A percentile compares a stretch with the other conserved stretches of the same genome.
phyloP scores from a whole-genome alignment of 2,329 filamentous ascomycete genomes.

The Rhexocercosporidium sp. region DNA sequence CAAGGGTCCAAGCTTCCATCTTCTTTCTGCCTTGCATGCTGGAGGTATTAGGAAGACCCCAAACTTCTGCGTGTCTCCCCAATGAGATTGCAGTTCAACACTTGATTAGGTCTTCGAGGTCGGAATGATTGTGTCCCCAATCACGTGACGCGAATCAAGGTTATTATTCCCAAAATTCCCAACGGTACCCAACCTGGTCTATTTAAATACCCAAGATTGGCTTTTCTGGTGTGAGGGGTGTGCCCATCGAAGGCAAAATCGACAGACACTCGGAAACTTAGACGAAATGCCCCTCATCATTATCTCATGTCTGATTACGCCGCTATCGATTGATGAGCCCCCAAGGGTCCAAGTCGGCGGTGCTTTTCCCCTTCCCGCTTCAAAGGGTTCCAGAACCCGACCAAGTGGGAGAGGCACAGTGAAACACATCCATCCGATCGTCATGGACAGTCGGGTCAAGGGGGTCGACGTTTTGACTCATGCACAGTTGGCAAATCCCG shows the following conservation, averaged over 20 bases:
- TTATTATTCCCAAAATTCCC: not conserved
- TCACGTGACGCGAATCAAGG: not conserved
- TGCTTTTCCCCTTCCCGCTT: conserved; percentile 6
- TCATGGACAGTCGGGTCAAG: conserved; percentile 20
- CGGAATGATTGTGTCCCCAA: not conserved
- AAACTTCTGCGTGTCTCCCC: not conserved
- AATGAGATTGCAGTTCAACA: too few species aligned
- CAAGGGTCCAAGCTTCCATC: not conserved
- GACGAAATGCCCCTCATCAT: conserved; percentile 9
- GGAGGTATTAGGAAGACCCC: not conserved
- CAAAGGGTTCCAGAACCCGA: conserved; percentile 28
- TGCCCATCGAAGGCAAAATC: too few species aligned
- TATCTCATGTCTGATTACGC: conserved; percentile 9
- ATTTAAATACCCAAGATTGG: not conserved
- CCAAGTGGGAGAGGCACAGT: conserved; percentile 26
- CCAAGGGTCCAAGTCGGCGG: not conserved
- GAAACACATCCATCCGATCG: conserved; percentile 34
- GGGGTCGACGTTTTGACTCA: conserved; percentile 28
- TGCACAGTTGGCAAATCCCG: conserved; percentile 30
- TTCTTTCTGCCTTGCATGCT: not conserved
- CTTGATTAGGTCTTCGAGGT: not conserved
- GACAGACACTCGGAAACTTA: not conserved
- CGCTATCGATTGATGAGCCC: conserved; percentile 12
- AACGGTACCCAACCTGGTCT: not conserved
- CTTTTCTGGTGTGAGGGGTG: not conserved